A percentile compares a stretch with the other conserved stretches of the same genome.
Conservation (phyloP, 352 stramenopile genomes). For the Globisporangium viniferum region DNA sequence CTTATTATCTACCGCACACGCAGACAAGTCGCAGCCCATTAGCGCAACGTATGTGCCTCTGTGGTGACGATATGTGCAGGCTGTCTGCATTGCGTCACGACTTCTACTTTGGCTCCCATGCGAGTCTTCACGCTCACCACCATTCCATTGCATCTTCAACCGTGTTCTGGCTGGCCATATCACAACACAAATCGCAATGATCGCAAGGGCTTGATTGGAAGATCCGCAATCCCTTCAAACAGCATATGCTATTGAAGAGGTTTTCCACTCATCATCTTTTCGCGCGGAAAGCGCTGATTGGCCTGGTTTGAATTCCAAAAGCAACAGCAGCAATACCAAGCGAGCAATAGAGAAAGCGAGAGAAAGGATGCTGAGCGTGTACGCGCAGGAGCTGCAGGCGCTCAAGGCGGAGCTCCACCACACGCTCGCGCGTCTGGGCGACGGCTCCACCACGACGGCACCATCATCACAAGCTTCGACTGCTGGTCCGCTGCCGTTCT, state of each 20-base stretch:
- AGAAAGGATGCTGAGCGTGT: conserved; percentile 17
- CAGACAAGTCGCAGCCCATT: too few species aligned
- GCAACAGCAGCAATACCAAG: neutral
- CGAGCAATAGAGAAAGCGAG: neutral
- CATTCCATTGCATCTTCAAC: too few species aligned
- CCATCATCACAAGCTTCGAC: neutral
- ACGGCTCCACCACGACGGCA: conserved; percentile 5
- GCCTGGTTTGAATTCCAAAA: conserved; percentile 14
- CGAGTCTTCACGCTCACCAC: too few species aligned
- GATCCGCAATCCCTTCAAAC: neutral
- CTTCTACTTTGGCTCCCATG: too few species aligned
- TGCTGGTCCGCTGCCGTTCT: neutral
- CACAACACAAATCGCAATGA: neutral
- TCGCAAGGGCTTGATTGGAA: neutral
- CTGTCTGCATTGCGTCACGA: too few species aligned
- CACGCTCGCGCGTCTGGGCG: conserved; percentile 37
- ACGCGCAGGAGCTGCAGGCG: conserved; percentile 48
- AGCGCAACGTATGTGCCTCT: too few species aligned
- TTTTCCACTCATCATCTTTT: neutral
- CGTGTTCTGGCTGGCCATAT: too few species aligned
- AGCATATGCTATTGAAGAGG: neutral
- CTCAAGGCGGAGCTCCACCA: conserved; percentile 60
- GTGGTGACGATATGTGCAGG: too few species aligned
- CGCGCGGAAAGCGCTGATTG: conserved; percentile 7
- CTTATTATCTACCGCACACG: too few species aligned